Percentiles rank a stretch among this genome's conserved stretches.
Conservation (phyloP, 2,329 filamentous ascomycete genomes). For the Dactylellina drechsleri region DNA sequence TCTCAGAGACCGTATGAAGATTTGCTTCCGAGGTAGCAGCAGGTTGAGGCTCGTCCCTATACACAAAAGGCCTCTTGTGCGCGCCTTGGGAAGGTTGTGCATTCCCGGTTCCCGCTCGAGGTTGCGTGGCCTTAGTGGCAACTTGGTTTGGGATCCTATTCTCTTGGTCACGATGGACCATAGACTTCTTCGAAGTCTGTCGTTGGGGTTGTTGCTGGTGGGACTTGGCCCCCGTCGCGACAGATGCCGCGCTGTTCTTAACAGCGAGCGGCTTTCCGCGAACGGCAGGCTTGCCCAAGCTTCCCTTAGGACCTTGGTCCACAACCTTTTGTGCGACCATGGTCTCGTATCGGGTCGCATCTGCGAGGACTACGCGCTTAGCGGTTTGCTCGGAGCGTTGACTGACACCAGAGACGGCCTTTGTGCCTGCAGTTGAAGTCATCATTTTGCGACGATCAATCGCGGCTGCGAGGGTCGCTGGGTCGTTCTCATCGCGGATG, state of each 20-base stretch:
- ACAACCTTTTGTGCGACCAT: slow-evolving; percentile 21
- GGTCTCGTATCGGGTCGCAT: slow-evolving; percentile 35
- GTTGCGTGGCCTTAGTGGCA: background rate
- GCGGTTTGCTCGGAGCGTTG: slow-evolving; percentile 35
- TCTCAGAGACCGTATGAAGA: background rate
- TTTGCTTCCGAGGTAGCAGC: background rate
- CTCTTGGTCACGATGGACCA: slow-evolving; percentile 35
- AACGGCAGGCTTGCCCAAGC: slow-evolving; percentile 35
- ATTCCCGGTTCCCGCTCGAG: slow-evolving; percentile 1
- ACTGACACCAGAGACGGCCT: slow-evolving; percentile 24
- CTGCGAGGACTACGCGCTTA: slow-evolving; percentile 49
- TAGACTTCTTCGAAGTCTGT: slow-evolving; percentile 23
- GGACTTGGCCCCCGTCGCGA: slow-evolving; percentile 36
- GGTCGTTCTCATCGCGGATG: slow-evolving; percentile 49
- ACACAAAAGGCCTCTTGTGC: slow-evolving; percentile 35
- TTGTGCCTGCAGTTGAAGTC: slow-evolving; percentile 32
- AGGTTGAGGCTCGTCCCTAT: slow-evolving; percentile 29
- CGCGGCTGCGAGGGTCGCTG: slow-evolving; percentile 21
- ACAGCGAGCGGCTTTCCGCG: slow-evolving; percentile 42
- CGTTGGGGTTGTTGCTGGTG: slow-evolving; percentile 4
- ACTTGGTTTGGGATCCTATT: slow-evolving; percentile 3
- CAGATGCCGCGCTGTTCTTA: slow-evolving; percentile 38
- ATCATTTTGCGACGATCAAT: slow-evolving; percentile 38
- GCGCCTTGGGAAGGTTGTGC: slow-evolving; percentile 7
- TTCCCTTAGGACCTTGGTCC: slow-evolving; percentile 27